A percentile compares a stretch with the other conserved stretches of the same genome.
These are phyloP conservation scores for Gypsophila paniculata DNA, from an alignment of 179 eudicot species.

Conservation along the genomic window DNA sequence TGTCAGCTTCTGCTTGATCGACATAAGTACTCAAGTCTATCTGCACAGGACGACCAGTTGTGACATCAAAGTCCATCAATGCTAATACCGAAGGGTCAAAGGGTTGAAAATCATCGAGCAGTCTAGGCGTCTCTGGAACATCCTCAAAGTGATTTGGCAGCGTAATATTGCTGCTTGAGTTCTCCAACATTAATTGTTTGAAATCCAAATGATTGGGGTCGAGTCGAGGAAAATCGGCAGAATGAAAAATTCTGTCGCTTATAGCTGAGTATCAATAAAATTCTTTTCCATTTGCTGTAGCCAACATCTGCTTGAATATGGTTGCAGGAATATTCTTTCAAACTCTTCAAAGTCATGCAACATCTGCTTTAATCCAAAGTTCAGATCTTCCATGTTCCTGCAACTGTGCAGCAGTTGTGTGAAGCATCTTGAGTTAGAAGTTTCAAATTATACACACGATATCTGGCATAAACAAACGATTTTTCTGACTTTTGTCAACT, in stretches of 20 bases:
- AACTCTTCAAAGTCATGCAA: constrained; percentile 20
- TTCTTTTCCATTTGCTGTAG: constrained; percentile 15
- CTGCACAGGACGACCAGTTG: neutral
- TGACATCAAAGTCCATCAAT: constrained; percentile 6
- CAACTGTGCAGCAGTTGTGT: no score
- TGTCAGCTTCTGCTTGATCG: constrained; percentile 9
- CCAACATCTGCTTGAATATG: constrained; percentile 7
- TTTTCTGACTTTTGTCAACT: no score
- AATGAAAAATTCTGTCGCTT: neutral
- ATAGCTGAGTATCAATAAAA: neutral
- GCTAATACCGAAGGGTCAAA: constrained; percentile 16
- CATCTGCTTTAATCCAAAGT: neutral
- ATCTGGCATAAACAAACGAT: no score
- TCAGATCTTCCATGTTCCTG: constrained; percentile 19
- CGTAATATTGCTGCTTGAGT: neutral
- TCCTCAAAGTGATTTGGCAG: constrained; percentile 1
- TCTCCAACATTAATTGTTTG: neutral
- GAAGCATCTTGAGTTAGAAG: neutral
- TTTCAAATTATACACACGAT: no score
- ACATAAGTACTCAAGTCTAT: neutral
- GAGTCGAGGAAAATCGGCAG: neutral
- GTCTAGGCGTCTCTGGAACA: neutral
- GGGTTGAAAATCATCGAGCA: neutral
- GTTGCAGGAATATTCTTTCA: constrained; percentile 15
- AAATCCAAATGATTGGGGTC: no score